These are phyloP conservation scores for Aspergillus sergii DNA, from an alignment of 2,329 filamentous ascomycete genomes.

Conservation along the genomic window DNA sequence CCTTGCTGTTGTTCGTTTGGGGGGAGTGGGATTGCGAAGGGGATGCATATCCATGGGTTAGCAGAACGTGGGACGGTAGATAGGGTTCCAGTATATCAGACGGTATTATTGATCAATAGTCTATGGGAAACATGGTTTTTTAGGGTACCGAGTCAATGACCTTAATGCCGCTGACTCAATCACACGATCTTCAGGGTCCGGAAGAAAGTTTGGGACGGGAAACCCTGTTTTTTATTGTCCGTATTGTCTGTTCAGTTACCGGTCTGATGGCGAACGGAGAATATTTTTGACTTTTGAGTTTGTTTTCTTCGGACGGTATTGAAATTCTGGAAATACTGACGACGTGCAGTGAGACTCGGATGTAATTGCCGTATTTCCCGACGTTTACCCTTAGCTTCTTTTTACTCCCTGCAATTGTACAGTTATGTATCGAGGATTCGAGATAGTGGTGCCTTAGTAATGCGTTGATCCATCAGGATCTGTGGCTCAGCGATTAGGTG, in stretches of 20 bases:
- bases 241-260: neutral
- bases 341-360: neutral
- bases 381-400: neutral
- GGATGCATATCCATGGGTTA: neutral
- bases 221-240: conserved; percentile 1
- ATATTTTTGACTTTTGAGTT: conserved; percentile 4
- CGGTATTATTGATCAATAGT: neutral
- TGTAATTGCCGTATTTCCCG: conserved; percentile 1
- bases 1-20: neutral
- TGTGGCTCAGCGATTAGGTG: neutral
- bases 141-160: neutral
- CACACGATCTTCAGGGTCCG: conserved; percentile 15
- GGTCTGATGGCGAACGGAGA: neutral
- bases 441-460: neutral
- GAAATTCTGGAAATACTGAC: neutral
- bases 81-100: conserved; percentile 3
- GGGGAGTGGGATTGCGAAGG: neutral
- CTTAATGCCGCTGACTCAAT: conserved; percentile 1
- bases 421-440: too few relatives aligned
- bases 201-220: conserved; percentile 12
- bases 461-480: neutral
- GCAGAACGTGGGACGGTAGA: neutral
- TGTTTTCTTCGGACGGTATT: neutral
- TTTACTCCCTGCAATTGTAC: neutral
- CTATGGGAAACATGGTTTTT: neutral